Evolutionary conservation across 2,329 filamentous ascomycete genomes (phyloP), one percentile per base, ranked within the genome.

Genomic region (Venturia asperata): DNA sequence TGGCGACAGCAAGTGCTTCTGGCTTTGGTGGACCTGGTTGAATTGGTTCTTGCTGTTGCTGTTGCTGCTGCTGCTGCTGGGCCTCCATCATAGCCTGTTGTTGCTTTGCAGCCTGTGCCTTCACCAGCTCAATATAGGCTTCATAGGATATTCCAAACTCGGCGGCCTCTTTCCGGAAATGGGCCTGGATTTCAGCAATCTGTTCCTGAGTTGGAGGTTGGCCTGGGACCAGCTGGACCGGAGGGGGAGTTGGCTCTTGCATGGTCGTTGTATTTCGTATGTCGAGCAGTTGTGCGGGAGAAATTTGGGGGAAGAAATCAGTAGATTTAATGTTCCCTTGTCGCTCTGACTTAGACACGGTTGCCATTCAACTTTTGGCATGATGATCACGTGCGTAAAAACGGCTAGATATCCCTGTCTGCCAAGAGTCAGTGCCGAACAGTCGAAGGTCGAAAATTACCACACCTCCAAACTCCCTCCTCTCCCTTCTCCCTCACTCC

Each of bases 61-160:
- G 70, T 64, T 72, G 70, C 37, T 71, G 68, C 58, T 72, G 75
- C 47, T 77, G 74, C 42, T 74, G 72, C 65, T 74, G 74, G 21
- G 74, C 73, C 65, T 79, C 77, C 67, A 76, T 68, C 60, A 69
- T 67, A 55, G 78, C 77, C 71, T 85, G 82, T 64, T 84, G 76
- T 69, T 85, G 82, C 55, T 77, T 78, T 72, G 85, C 78, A 69
- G 85, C 83, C 70, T 85, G 79, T 61, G 75, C 74, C 70, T 79
- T 78, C 66, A 81, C 73, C 65, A 75, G 71, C 70, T 80, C 86
- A 72, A 95, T 84, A 74, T 96, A 96, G 76, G 96, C 83, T 56
- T 88, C 91, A 0, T 94, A 87, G 7, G 88, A 86, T 83, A 97
- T 87, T 74, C 92, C 92, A 68, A 87, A 85, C 78, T 89, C 92